phyloP scores from a whole-genome alignment of 108 stramenopile species.

The Stephanodiscus minutulus region DNA sequence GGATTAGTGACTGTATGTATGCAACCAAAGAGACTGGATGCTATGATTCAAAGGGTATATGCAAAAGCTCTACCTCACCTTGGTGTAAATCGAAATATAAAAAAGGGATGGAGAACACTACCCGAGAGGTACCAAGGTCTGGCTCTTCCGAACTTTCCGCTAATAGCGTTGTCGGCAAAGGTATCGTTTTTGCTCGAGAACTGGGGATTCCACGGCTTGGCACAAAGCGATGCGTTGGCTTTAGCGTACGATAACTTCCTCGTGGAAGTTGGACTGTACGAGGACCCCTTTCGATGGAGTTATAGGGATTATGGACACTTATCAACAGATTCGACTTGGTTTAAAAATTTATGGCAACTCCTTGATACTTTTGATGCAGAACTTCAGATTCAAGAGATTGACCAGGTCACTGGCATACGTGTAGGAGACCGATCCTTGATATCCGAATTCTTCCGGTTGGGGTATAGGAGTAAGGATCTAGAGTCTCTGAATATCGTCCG shows the following conservation, averaged over 20 bases:
- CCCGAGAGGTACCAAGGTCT: not conserved
- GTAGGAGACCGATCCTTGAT: too few relatives aligned
- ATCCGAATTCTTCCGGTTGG: too few relatives aligned
- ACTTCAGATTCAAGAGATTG: too few relatives aligned
- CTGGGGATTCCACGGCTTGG: not conserved
- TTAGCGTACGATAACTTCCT: not conserved
- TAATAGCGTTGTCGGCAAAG: not conserved
- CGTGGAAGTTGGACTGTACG: not conserved
- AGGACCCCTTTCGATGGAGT: not conserved
- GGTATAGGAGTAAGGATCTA: too few relatives aligned
- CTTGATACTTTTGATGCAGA: too few relatives aligned
- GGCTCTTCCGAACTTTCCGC: not conserved
- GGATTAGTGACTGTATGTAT: not conserved
- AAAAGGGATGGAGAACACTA: conserved; percentile 6
- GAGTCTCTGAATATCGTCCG: too few relatives aligned
- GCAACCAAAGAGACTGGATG: not conserved
- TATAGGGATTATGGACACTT: not conserved
- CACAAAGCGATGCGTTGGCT: not conserved
- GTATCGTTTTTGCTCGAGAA: not conserved
- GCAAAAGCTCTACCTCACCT: not conserved
- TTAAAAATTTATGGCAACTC: not conserved
- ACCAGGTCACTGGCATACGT: too few relatives aligned
- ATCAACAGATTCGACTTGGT: not conserved
- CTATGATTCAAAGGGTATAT: not conserved
- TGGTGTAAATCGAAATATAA: conserved; percentile 3